Evolutionary conservation across 163 green algal species (phyloP), one percentile per base, ranked within the genome.

Genomic region (Scenedesmus sp.): DNA sequence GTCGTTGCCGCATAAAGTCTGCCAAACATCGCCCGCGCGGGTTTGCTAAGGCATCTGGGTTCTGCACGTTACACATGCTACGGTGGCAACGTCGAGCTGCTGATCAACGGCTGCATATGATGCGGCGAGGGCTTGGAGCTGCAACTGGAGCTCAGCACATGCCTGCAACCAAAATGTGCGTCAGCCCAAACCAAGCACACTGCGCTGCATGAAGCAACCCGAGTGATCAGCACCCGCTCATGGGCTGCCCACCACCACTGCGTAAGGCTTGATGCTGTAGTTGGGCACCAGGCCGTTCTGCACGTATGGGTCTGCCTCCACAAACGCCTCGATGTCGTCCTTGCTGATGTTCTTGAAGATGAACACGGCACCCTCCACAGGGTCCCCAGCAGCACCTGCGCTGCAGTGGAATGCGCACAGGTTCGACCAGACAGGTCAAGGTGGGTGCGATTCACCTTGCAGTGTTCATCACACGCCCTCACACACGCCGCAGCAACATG

Each of bases 271-370:
- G 85, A 95, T 91, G 42, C 78, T 85, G 83, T 94, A 97, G 13
- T 83, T 82, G 6, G 94, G 86, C 42, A 98, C 94, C n/a, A 98
- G 92, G 2, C 94, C 95, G 70, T 95, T 96, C 65, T 95, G 85
- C 20, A 96, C 91, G 81, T 98, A 98, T 0, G 96, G 94, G 68
- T 98, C 97, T 18, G 87, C 87, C 51, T 95, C 89, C 7, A 96
- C 96, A 93, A 97, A 98, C 37, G 88, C 91, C 87, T 98, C 93
- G 13, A 98, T 96, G n/a, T 98, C 96, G 83, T 96, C 90, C 85
- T 79, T 65, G 73, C 76, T 93, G 43, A 76, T 70, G 86, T 95
- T 91, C 79, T 95, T 95, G 68, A 93, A 98, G 33, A 98, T 94
- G 68, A 98, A 98, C 9, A 98, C 65, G 0, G 93, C 96, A 0